phyloP scores from a whole-genome alignment of 352 stramenopile species.

The Thraustochytrium sp. region DNA sequence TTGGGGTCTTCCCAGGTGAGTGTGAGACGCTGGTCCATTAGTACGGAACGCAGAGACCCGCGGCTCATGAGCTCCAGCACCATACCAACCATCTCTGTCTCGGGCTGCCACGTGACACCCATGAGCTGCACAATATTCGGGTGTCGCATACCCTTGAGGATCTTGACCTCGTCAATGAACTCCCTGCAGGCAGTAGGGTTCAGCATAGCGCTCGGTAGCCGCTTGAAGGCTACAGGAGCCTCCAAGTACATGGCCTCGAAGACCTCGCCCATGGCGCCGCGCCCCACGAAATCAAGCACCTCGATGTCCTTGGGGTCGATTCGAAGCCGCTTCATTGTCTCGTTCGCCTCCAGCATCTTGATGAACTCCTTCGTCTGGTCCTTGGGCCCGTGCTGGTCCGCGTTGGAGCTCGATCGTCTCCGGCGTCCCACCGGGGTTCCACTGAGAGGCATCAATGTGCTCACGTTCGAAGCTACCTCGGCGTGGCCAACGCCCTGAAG shows the following conservation, averaged over 20 bases:
- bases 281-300: slow-evolving; percentile 28
- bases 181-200: slow-evolving; percentile 35
- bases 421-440: no score
- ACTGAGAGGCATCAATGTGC: no score
- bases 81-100: slow-evolving; percentile 46
- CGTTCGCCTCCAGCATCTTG: not conserved
- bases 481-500: no score
- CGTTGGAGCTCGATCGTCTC: no score
- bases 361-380: not conserved
- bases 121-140: slow-evolving; percentile 49
- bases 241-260: slow-evolving; percentile 38
- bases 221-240: slow-evolving; percentile 24
- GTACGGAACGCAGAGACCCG: slow-evolving; percentile 32
- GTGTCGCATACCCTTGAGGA: slow-evolving; percentile 48
- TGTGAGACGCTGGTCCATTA: slow-evolving; percentile 2
- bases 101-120: slow-evolving; percentile 32
- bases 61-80: slow-evolving; percentile 46
- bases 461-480: no score
- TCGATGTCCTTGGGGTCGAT: slow-evolving; percentile 40
- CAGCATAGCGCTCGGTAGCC: not conserved
- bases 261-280: slow-evolving; percentile 39
- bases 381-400: no score
- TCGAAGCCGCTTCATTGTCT: slow-evolving; percentile 15
- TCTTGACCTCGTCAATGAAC: slow-evolving; percentile 46
- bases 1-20: slow-evolving; percentile 48